phyloP scores from a whole-genome alignment of 306 rosid genomes.

The Vicia villosa region DNA sequence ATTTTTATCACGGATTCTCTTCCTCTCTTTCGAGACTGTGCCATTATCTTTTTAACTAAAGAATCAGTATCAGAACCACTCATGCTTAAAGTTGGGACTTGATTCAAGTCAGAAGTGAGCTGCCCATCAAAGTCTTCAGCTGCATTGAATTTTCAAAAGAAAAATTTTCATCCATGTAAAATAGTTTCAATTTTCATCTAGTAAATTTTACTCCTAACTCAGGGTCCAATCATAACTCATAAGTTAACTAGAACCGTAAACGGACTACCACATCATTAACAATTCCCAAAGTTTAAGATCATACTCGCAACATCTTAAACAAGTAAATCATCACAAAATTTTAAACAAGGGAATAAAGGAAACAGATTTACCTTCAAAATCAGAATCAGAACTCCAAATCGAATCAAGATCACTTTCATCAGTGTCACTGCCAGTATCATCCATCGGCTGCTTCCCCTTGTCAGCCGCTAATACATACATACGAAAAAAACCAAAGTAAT shows the following conservation, averaged over 20 bases:
- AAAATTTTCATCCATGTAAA: slow-evolving; percentile 14
- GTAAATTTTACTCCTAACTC: slow-evolving; percentile 13
- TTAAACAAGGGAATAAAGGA: background rate
- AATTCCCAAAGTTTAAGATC: background rate
- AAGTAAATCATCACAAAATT: background rate
- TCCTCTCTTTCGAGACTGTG: slow-evolving; percentile 12
- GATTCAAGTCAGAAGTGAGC: slow-evolving; percentile 26
- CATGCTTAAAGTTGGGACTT: slow-evolving; percentile 20
- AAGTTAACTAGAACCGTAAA: slow-evolving; percentile 10
- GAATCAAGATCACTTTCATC: slow-evolving; percentile 19
- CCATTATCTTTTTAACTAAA: slow-evolving; percentile 29
- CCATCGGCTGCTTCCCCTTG: slow-evolving; percentile 34
- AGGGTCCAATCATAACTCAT: slow-evolving; percentile 6
- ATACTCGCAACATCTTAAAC: slow-evolving; percentile 12
- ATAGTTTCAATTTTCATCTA: background rate
- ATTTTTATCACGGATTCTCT: background rate
- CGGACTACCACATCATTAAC: background rate
- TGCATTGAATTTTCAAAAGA: slow-evolving; percentile 4
- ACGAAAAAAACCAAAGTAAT: background rate
- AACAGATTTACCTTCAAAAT: slow-evolving; percentile 27
- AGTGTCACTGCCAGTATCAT: slow-evolving; percentile 8
- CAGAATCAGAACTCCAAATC: slow-evolving; percentile 10
- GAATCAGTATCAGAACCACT: slow-evolving; percentile 28
- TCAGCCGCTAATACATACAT: slow-evolving; percentile 20
- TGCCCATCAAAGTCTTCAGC: slow-evolving; percentile 34